Base-by-base conservation (phyloP, 257 asterid genomes). In the Solanum arcanum region DNA sequence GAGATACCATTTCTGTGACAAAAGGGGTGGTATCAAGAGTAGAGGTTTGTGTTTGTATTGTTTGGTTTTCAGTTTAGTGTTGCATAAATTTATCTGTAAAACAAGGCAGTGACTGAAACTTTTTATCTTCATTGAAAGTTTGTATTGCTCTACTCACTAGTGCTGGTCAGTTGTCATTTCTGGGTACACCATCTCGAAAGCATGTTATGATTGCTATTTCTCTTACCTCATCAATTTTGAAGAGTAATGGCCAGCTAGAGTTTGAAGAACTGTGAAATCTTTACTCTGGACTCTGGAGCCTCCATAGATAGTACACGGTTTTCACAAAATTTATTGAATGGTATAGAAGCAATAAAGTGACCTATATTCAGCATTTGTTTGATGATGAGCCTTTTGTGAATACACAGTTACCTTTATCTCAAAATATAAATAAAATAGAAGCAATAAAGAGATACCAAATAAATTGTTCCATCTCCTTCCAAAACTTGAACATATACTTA, bases 21-120 rank as follows among this genome's bases (percentile, higher is more conserved):
- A 97, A 97, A 91, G 99, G 99, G 87, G 99, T 97, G 29, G 99
- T 97, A 81, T 97, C 99, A 76, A 92, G 99, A 91, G 96, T 97
- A 86, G 99, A 97, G 98, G 98, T 96, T 77, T 90, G 95, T 91
- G 94, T 91, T 78, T 88, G 39, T 81, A 41, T 49, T 81, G 69
- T 81, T 49, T 49, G 69, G 25, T 46, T 78, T 27, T 78, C 66
- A 27, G 39, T 42, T 44, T 77, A 77, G 31, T 46, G 84, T 78
- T 46, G 41, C 66, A 78, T 78, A 12, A 78, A 29, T 81, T 81
- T 81, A 18, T 81, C 20, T 49, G 66, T 81, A 33, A 42, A 15
- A 18, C 46, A 12, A 78, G 66, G 29, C 69, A 49, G 46, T 29
- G 44, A 81, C 69, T 25, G 62, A 46, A 27, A 29, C 62, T 77